Base-by-base conservation (phyloP, 345 rosid genomes). In the Gossypium bickii region DNA sequence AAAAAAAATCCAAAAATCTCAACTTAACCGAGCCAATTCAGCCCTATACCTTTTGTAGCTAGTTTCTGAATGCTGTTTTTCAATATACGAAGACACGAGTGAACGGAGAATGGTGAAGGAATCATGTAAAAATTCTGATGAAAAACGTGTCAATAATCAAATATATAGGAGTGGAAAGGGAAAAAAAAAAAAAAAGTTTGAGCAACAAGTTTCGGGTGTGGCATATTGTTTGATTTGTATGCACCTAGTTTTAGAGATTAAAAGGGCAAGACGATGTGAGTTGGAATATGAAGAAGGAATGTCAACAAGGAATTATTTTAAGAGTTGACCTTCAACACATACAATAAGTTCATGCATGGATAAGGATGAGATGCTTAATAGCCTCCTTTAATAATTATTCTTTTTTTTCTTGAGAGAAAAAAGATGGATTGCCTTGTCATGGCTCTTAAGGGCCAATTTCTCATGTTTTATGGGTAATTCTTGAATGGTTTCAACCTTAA, bases 301-400 rank as follows among this genome's bases (percentile, higher is more conserved):
- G 76, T 59, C 67, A 45, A 60, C 41, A 4, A 22, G 56, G 76
- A 73, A 73, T 60, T 48, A n/a, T 61, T 24, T 73, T 73, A 73
- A 55, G 20, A 27, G 69, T 61, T 73, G 59, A 60, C 69, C 16
- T 59, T 49, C 45, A 27, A 16, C 9, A 17, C 2, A 27, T 7
- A 27, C 43, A 29, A 70, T n/a, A 0, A 60, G 48, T 57, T 24
- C 57, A 48, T 16, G 24, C 22, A 24, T 59, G 44, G 73, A 80
- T 65, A 74, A 78, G 59, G 45, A 57, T 47, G 29, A 61, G 76
- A 73, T 48, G 68, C 59, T 38, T 29, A 47, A 57, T 49, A 45
- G 6, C 66, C 16, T 70, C 27, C 79, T 79, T 67, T 76, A 78
- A 58, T 20, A 76, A 53, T 47, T 73, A 18, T 12, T 73, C 34